These are phyloP conservation scores for Paramecium sexaurelia DNA, from an alignment of 73 alveolate genomes.

Conservation along the genomic window DNA sequence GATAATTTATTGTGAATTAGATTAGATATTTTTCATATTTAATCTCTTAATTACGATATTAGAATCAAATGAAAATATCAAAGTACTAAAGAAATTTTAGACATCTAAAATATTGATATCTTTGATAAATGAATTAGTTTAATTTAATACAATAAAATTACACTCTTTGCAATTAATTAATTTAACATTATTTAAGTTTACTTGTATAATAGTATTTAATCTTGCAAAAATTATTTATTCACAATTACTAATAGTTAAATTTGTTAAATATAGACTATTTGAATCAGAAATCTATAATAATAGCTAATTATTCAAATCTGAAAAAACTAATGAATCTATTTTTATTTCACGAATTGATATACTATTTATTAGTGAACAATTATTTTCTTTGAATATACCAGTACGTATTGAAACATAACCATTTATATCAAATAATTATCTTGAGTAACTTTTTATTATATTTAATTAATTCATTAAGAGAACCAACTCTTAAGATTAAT, in stretches of 20 bases:
- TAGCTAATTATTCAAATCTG: neutral
- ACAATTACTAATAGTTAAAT: neutral
- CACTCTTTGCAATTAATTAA: neutral
- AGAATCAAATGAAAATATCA: neutral
- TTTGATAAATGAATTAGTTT: neutral
- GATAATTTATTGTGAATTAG: neutral
- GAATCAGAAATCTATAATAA: neutral
- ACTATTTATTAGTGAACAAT: neutral
- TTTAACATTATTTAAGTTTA: neutral
- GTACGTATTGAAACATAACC: neutral
- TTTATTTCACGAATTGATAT: neutral
- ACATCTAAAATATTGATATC: neutral
- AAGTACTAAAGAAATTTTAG: neutral
- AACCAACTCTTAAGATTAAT: neutral
- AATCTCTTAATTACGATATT: neutral
- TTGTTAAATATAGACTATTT: neutral
- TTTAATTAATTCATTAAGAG: neutral
- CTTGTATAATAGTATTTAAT: neutral
- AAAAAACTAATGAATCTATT: neutral
- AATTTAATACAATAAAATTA: neutral
- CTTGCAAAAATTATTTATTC: neutral
- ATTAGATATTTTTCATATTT: neutral
- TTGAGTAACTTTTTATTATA: neutral
- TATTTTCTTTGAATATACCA: neutral
- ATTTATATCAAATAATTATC: neutral